These are phyloP conservation scores for Microthlaspi erraticum DNA, from an alignment of 345 rosid genomes.

Conservation along the genomic window DNA sequence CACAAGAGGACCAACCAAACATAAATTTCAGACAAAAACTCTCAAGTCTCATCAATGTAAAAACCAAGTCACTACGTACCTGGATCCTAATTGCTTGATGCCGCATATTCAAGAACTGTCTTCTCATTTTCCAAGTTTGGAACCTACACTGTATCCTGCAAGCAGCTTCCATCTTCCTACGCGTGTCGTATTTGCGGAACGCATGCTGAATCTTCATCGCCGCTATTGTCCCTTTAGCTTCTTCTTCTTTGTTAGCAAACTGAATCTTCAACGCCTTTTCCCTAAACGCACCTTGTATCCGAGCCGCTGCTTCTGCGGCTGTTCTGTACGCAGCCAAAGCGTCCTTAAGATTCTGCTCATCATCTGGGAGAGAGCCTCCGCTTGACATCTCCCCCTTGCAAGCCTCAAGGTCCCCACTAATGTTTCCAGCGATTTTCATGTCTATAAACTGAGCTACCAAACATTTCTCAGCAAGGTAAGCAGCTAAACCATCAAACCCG, in stretches of 20 bases:
- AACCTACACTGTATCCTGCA: constrained; percentile 82
- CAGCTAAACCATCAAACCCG: constrained; percentile 88
- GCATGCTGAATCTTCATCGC: constrained; percentile 98
- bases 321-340: constrained; percentile 81
- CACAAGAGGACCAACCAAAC: constrained; percentile 10
- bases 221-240: constrained; percentile 74
- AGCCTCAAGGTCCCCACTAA: constrained; percentile 63
- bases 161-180: constrained; percentile 84
- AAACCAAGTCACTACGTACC: constrained; percentile 47
- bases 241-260: constrained; percentile 61
- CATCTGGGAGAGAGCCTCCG: constrained; percentile 53
- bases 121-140: constrained; percentile 84
- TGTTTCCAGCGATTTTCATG: constrained; percentile 92
- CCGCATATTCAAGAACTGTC: constrained; percentile 74
- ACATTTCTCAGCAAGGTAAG: constrained; percentile 85
- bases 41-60: constrained; percentile 3
- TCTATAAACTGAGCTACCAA: constrained; percentile 77
- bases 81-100: constrained; percentile 80
- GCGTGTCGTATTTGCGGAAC: constrained; percentile 68
- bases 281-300: constrained; percentile 85
- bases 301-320: constrained; percentile 93
- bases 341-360: constrained; percentile 73
- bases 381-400: constrained; percentile 47
- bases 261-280: constrained; percentile 71
- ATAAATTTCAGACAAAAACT: constrained; percentile 13